phyloP scores from a whole-genome alignment of 2,329 filamentous ascomycete species.

The Graphilbum fragrans region DNA sequence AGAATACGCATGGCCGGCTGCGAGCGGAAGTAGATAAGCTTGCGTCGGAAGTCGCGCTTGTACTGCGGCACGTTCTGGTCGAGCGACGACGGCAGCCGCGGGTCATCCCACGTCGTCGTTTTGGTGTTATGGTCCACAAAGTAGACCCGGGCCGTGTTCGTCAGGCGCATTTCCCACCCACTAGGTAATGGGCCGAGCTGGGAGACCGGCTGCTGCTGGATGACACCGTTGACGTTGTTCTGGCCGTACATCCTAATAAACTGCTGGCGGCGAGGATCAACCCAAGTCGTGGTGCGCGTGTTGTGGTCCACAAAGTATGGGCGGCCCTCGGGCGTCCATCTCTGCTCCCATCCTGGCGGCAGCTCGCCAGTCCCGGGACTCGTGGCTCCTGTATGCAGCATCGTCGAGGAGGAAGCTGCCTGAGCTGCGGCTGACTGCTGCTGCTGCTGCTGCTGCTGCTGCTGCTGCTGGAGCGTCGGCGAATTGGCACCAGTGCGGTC shows the following conservation, averaged over 20 bases:
- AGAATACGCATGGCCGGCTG: constrained; percentile 93
- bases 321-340: constrained; percentile 87
- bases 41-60: constrained; percentile 96
- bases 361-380: constrained; percentile 91
- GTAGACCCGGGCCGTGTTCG: constrained; percentile 94
- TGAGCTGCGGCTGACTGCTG: constrained; percentile 28
- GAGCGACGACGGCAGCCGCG: constrained; percentile 82
- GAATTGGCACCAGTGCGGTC: constrained; percentile 91
- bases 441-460: constrained; percentile 32
- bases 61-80: constrained; percentile 99
- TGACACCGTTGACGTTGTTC: constrained; percentile 71
- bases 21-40: constrained; percentile 98
- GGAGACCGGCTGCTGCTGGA: constrained; percentile 95
- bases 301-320: constrained; percentile 98
- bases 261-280: constrained; percentile 91
- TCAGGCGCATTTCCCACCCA: constrained; percentile 98
- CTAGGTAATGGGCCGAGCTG: constrained; percentile 91
- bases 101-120: constrained; percentile 98
- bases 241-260: constrained; percentile 96
- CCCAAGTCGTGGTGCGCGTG: constrained; percentile 95
- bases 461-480: constrained; percentile 56
- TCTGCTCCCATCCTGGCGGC: constrained; percentile 90
- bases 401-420: constrained; percentile 51
- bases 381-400: constrained; percentile 92
- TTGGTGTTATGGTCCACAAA: constrained; percentile 99